phyloP scores from a whole-genome alignment of 108 stramenopile genomes.

The Ochromonas danica region DNA sequence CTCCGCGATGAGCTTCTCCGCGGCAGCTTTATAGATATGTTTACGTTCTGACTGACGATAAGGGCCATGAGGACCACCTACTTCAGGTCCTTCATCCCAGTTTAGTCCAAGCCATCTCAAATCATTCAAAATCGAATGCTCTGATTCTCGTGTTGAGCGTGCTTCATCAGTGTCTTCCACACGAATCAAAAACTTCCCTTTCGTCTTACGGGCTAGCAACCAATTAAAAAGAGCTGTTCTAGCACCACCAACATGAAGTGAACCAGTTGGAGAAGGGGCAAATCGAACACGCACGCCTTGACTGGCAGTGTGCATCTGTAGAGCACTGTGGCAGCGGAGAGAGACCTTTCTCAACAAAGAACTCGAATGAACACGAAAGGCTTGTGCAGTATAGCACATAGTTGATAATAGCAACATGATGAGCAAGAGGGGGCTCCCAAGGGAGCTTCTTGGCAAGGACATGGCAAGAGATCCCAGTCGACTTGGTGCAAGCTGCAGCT shows the following conservation, averaged over 20 bases:
- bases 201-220: constrained; percentile 82
- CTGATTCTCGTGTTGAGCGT: constrained; percentile 68
- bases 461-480: too few relatives aligned
- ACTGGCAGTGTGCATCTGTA: too few relatives aligned
- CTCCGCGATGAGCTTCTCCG: constrained; percentile 47
- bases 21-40: constrained; percentile 49
- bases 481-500: too few relatives aligned
- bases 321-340: too few relatives aligned
- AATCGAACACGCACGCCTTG: constrained; percentile 81
- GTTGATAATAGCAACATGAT: too few relatives aligned
- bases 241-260: constrained; percentile 92
- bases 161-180: constrained; percentile 75
- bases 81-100: constrained; percentile 90
- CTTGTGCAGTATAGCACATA: too few relatives aligned
- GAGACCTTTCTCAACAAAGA: too few relatives aligned
- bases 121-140: constrained; percentile 85
- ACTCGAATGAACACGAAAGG: too few relatives aligned
- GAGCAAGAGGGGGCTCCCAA: too few relatives aligned
- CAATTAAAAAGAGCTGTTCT: constrained; percentile 94
- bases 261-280: constrained; percentile 90
- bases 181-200: constrained; percentile 74
- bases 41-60: constrained; percentile 57
- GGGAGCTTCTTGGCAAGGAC: too few relatives aligned
- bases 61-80: constrained; percentile 50
- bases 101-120: constrained; percentile 78